These are phyloP conservation scores for Elaeagnus macrophylla DNA, from an alignment of 306 rosid species.

Conservation along the genomic window DNA sequence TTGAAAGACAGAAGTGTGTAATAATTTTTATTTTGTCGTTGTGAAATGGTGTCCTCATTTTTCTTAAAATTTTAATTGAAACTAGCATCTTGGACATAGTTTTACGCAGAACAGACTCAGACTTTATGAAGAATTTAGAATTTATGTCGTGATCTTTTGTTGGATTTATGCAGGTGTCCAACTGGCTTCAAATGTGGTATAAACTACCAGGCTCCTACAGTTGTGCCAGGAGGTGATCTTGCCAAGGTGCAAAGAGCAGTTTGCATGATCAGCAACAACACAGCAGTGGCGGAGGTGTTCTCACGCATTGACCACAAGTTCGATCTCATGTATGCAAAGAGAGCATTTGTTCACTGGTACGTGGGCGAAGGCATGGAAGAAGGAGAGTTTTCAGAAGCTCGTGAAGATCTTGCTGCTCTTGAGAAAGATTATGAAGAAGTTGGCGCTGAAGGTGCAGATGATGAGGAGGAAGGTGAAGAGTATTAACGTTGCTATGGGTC, in stretches of 20 bases:
- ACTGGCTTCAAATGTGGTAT: constrained; percentile 98
- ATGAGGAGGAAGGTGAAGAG: constrained; percentile 75
- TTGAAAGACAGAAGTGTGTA: not conserved
- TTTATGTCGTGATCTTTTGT: not conserved
- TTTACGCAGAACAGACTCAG: not conserved
- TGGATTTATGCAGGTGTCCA: constrained; percentile 65
- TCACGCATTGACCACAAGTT: constrained; percentile 94
- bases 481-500: constrained; percentile 27
- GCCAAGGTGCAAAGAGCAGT: constrained; percentile 97
- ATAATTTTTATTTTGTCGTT: not conserved
- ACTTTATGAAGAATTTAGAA: not conserved
- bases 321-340: constrained; percentile 97
- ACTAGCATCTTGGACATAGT: no score
- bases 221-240: constrained; percentile 90
- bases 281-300: constrained; percentile 99
- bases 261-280: constrained; percentile 99
- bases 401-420: constrained; percentile 99
- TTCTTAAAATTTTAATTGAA: not conserved
- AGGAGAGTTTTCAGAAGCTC: constrained; percentile 99
- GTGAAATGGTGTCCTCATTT: not conserved
- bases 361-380: constrained; percentile 99
- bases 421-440: constrained; percentile 99
- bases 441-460: constrained; percentile 91
- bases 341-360: constrained; percentile 99
- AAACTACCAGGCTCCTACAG: constrained; percentile 97